Evolutionary conservation across 2,329 filamentous ascomycete genomes (phyloP).

Genomic region (Periglandula ipomoeae): DNA sequence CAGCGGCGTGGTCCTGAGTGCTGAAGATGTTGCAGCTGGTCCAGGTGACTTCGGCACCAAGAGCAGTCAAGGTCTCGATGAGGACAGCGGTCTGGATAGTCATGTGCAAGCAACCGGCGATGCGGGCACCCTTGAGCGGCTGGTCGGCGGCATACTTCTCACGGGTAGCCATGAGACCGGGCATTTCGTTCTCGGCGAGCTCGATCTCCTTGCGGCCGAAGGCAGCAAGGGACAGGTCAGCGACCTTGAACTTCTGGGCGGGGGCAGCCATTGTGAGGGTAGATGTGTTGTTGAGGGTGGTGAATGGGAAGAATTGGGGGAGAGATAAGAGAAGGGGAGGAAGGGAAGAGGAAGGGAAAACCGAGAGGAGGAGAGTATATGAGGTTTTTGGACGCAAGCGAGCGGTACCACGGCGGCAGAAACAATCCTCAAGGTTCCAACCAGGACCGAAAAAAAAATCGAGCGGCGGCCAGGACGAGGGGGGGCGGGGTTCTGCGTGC

Average conservation of each 20-base stretch:
- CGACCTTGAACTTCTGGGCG: slow-evolving; percentile 94
- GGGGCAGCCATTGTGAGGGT: slow-evolving; percentile 57
- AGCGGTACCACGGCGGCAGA: neutral
- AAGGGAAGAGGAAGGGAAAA: slow-evolving; percentile 8
- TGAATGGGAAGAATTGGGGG: slow-evolving; percentile 9
- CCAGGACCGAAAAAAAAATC: neutral
- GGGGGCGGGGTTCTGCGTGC: neutral
- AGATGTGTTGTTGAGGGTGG: slow-evolving; percentile 12
- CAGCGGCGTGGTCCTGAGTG: slow-evolving; percentile 96
- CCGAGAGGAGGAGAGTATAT: slow-evolving; percentile 9
- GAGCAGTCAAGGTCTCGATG: slow-evolving; percentile 90
- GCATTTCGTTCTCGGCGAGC: slow-evolving; percentile 94
- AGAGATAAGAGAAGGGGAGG: slow-evolving; percentile 12
- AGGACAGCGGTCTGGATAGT: slow-evolving; percentile 99
- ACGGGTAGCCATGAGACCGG: slow-evolving; percentile 93
- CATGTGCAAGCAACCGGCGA: slow-evolving; percentile 98
- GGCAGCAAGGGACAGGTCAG: slow-evolving; percentile 93
- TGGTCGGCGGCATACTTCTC: slow-evolving; percentile 86
- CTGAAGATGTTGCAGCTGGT: slow-evolving; percentile 99
- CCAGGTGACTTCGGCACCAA: slow-evolving; percentile 98
- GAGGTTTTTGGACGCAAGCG: slow-evolving; percentile 13
- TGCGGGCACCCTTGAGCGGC: slow-evolving; percentile 87
- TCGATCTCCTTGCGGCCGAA: slow-evolving; percentile 99
- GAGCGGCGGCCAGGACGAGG: neutral
- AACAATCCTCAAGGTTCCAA: neutral